Percentiles rank a stretch among this genome's conserved stretches.
phyloP scores from a whole-genome alignment of 2,329 filamentous ascomycete species.

The Exophiala viscosa region DNA sequence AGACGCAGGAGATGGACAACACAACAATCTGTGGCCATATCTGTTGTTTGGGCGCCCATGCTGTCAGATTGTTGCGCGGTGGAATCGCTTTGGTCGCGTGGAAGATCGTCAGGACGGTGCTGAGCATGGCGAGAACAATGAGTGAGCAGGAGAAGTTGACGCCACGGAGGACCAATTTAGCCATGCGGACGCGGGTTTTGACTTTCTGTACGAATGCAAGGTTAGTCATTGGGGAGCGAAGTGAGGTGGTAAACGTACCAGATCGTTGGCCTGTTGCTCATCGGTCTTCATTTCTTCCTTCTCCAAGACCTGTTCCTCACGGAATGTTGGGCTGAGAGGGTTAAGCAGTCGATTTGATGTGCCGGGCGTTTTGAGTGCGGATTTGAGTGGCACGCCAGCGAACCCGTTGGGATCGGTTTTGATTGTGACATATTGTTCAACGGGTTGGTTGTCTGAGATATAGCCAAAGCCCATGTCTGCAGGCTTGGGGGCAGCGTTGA shows the following conservation, averaged over 20 bases:
- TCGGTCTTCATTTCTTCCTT: constrained; percentile 78
- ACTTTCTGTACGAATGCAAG: constrained; percentile 64
- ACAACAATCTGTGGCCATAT: constrained; percentile 88
- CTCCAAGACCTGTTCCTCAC: constrained; percentile 80
- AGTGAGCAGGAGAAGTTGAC: constrained; percentile 97
- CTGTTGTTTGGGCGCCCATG: constrained; percentile 77
- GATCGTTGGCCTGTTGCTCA: constrained; percentile 78
- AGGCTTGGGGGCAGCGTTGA: constrained; percentile 55
- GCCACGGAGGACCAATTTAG: constrained; percentile 89
- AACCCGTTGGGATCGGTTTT: constrained; percentile 22
- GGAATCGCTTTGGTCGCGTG: constrained; percentile 75
- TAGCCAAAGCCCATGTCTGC: constrained; percentile 92
- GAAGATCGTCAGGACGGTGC: constrained; percentile 87
- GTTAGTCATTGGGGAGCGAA: constrained; percentile 35
- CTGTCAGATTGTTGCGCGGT: constrained; percentile 70
- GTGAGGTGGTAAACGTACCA: constrained; percentile 59
- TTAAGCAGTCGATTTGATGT: constrained; percentile 73
- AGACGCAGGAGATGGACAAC: constrained; percentile 73
- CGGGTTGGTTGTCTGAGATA: constrained; percentile 58
- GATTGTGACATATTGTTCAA: constrained; percentile 52
- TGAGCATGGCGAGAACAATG: constrained; percentile 87
- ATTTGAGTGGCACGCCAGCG: constrained; percentile 65
- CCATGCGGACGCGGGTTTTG: constrained; percentile 84
- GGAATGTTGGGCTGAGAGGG: constrained; percentile 85
- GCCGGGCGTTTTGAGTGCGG: constrained; percentile 81